Conservation (phyloP, 441 rosid species). For the Populus hybrid region DNA sequence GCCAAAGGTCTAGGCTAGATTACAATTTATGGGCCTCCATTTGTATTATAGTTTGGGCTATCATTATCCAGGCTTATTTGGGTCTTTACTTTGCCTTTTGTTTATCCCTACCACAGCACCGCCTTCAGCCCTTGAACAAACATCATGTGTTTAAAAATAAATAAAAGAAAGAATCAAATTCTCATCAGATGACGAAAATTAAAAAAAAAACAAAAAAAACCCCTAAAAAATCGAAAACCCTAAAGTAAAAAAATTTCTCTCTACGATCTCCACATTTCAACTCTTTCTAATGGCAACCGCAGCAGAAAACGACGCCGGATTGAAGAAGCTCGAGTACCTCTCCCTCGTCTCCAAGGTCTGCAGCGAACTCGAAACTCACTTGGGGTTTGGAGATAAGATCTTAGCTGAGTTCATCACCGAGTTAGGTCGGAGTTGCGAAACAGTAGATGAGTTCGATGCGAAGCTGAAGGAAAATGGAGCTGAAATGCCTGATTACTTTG, state of each 20-base stretch:
- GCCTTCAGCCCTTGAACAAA: not conserved
- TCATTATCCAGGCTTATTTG: not conserved
- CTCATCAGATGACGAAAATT: not conserved
- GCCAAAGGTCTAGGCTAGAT: not conserved
- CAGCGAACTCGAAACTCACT: conserved; percentile 66
- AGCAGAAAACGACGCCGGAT: conserved; percentile 26
- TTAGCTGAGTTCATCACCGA: conserved; percentile 75
- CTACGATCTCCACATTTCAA: not conserved
- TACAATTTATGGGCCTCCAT: not conserved
- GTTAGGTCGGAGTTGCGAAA: conserved; percentile 45
- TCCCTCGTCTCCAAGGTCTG: conserved; percentile 85
- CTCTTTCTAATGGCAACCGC: conserved; percentile 12
- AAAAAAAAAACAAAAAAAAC: too few relatives aligned
- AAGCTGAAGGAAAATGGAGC: conserved; percentile 60
- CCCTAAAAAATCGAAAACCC: not conserved
- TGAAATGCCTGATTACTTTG: conserved; percentile 77
- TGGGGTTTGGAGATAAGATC: conserved; percentile 64
- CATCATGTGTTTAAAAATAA: not conserved
- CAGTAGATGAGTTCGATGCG: conserved; percentile 56
- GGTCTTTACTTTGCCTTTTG: not conserved
- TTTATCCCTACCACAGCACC: not conserved
- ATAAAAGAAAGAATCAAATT: not conserved
- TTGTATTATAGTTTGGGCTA: not conserved
- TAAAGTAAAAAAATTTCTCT: not conserved
- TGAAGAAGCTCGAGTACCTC: conserved; percentile 56